A percentile compares a stretch with the other conserved stretches of the same genome.
Conservation (phyloP, 2,329 filamentous ascomycete genomes). For the Didymella pinodella region DNA sequence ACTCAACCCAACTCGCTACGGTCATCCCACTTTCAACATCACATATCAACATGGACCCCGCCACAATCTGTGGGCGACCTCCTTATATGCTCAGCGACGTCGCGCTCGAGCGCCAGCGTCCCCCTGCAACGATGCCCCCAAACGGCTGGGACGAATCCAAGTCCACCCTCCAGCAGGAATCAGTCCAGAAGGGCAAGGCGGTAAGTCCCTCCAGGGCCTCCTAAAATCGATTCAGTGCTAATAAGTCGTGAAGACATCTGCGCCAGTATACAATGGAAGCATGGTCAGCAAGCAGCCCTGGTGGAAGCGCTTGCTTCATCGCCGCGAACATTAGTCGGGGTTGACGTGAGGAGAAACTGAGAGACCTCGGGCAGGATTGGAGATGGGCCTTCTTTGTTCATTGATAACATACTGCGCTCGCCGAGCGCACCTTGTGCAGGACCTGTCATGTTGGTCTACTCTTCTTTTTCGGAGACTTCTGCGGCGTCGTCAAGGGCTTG, state of each 20-base stretch:
- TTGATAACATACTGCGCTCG: too few species aligned
- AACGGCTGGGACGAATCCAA: conserved; percentile 23
- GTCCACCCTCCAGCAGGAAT: background rate
- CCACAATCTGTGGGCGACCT: background rate
- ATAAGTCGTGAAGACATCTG: background rate
- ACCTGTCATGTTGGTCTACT: conserved; percentile 2
- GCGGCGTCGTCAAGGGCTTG: conserved; percentile 62
- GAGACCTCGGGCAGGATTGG: too few species aligned
- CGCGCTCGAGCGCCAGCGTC: conserved; percentile 16
- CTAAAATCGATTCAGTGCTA: background rate
- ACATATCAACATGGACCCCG: background rate
- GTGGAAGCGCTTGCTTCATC: background rate
- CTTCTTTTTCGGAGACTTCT: conserved; percentile 36
- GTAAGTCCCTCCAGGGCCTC: background rate
- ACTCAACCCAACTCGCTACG: background rate
- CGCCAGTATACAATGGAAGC: too few species aligned
- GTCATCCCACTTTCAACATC: background rate
- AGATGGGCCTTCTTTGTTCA: too few species aligned
- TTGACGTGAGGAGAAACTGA: too few species aligned
- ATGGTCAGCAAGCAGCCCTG: background rate
- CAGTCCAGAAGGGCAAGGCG: background rate
- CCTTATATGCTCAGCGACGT: background rate
- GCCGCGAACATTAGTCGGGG: background rate
- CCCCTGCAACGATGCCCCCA: conserved; percentile 28
- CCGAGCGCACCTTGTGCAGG: too few species aligned